A percentile compares a stretch with the other conserved stretches of the same genome.
phyloP scores from a whole-genome alignment of 2,329 filamentous ascomycete species.

The Hymenoscyphus fructigenus region DNA sequence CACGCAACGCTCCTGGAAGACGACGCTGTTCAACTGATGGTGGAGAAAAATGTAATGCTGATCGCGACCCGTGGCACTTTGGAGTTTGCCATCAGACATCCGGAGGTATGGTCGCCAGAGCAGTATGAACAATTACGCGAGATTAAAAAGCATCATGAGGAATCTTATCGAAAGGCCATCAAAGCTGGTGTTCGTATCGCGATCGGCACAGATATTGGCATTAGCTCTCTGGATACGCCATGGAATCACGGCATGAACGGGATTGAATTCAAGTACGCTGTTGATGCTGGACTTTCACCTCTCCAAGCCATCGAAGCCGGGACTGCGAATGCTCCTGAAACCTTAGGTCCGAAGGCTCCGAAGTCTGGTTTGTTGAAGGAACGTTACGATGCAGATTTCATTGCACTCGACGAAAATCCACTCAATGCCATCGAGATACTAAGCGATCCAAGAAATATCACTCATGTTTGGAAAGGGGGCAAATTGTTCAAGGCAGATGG shows the following conservation, averaged over 20 bases:
- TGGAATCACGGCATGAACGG: conserved; percentile 44
- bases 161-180: conserved; percentile 44
- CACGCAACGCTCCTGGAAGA: not conserved
- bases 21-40: not conserved
- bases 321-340: conserved; percentile 47
- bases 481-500: conserved; percentile 39
- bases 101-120: conserved; percentile 32
- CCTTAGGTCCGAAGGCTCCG: conserved; percentile 45
- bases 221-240: conserved; percentile 35
- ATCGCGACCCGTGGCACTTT: conserved; percentile 33
- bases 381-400: conserved; percentile 49
- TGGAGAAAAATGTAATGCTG: not conserved
- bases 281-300: conserved; percentile 49
- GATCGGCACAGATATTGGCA: conserved; percentile 45
- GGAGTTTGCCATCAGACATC: conserved; percentile 39
- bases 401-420: conserved; percentile 45
- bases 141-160: not conserved
- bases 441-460: conserved; percentile 41
- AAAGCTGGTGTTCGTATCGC: conserved; percentile 46
- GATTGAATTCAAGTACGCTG: conserved; percentile 47
- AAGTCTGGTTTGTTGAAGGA: conserved; percentile 45
- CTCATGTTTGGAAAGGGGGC: conserved; percentile 49
- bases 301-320: conserved; percentile 52
- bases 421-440: conserved; percentile 46
- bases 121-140: conserved; percentile 24